Conservation (phyloP, 1,284 basidiomycete genomes). For the Cutaneotrichosporon sp. region DNA sequence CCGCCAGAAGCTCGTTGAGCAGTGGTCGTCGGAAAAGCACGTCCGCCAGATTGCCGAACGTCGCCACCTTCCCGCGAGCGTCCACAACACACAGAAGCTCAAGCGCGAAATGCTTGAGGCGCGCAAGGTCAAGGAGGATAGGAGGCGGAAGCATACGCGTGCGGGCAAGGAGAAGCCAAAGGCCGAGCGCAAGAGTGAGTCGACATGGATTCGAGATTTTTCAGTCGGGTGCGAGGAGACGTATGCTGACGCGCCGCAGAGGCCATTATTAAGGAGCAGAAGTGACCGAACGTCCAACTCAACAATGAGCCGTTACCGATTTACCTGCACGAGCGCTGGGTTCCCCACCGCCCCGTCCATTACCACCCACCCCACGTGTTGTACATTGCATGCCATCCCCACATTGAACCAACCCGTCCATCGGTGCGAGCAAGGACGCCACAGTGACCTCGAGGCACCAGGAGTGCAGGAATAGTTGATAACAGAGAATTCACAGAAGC, state of each 20-base stretch:
- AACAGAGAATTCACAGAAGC: not conserved
- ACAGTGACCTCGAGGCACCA: not conserved
- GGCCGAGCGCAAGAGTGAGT: conserved; percentile 75
- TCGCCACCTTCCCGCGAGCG: conserved; percentile 84
- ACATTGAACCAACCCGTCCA: conserved; percentile 1
- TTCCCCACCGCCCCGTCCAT: not conserved
- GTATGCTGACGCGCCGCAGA: conserved; percentile 45
- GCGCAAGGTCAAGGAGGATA: conserved; percentile 86
- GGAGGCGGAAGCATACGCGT: conserved; percentile 80
- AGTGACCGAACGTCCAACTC: conserved; percentile 44
- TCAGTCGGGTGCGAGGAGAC: not conserved
- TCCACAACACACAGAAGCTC: conserved; percentile 82
- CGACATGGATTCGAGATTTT: not conserved
- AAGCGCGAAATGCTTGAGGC: conserved; percentile 93
- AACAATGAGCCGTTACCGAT: not conserved
- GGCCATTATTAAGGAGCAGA: conserved; percentile 74
- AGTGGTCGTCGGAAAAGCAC: conserved; percentile 82
- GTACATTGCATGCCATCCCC: conserved; percentile 28
- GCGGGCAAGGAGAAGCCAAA: conserved; percentile 85
- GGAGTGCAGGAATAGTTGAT: not conserved
- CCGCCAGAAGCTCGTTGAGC: conserved; percentile 78
- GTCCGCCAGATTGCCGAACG: conserved; percentile 79
- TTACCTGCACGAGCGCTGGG: not conserved
- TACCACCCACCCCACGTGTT: conserved; percentile 15
- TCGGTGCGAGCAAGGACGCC: conserved; percentile 1